Conservation (phyloP, 129 eudicot genomes). For the Helianthus tuberosus region DNA sequence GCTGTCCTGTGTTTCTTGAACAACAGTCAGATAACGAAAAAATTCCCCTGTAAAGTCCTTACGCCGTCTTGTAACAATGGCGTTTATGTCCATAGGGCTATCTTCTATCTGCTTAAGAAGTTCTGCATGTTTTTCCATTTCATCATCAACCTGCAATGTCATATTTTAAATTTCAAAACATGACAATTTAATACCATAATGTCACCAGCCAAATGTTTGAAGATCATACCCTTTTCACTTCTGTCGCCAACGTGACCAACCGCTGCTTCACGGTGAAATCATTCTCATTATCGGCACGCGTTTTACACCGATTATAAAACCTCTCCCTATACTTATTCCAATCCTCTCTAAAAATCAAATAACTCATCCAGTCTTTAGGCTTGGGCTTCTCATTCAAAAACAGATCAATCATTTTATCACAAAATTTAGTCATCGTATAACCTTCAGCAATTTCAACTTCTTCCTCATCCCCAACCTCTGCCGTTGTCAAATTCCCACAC, state of each 20-base stretch:
- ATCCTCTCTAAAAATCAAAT: constrained; percentile 80
- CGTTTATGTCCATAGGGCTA: constrained; percentile 79
- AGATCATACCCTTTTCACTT: constrained; percentile 63
- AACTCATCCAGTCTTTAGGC: constrained; percentile 81
- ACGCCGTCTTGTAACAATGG: constrained; percentile 86
- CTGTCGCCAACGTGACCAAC: constrained; percentile 49
- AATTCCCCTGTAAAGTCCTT: constrained; percentile 81
- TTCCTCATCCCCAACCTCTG: constrained; percentile 48
- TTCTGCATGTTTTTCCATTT: constrained; percentile 76
- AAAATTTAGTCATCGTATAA: constrained; percentile 77
- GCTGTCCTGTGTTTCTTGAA: constrained; percentile 72
- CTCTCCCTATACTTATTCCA: constrained; percentile 81
- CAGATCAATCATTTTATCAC: constrained; percentile 81
- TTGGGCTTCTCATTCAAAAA: constrained; percentile 82
- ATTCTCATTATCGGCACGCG: constrained; percentile 54
- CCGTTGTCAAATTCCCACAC: constrained; percentile 36
- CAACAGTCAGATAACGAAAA: constrained; percentile 69
- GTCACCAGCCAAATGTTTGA: not conserved
- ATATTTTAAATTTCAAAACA: not conserved
- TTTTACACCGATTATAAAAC: constrained; percentile 69
- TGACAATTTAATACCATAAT: no score
- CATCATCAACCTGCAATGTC: constrained; percentile 80
- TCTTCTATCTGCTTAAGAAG: constrained; percentile 84
- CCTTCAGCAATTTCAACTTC: constrained; percentile 85
- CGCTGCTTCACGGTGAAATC: constrained; percentile 60